phyloP scores from a whole-genome alignment of 192 early-diverging fungal species.

The Coemansia brasiliensis region DNA sequence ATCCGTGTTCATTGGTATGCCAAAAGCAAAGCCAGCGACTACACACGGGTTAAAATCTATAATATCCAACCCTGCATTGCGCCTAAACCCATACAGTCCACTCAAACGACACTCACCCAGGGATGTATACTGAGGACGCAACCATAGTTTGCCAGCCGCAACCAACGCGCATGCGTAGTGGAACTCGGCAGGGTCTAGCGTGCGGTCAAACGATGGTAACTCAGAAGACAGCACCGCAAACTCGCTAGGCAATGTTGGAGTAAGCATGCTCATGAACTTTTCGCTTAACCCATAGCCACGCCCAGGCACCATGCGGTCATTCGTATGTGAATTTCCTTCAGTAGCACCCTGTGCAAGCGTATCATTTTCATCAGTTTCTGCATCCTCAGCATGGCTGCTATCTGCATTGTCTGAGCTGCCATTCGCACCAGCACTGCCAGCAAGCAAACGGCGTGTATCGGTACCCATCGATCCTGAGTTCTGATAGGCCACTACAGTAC shows the following conservation, averaged over 20 bases:
- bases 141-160: conserved; percentile 25
- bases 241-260: conserved; percentile 13
- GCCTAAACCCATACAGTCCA: conserved; percentile 22
- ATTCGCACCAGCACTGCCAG: not conserved
- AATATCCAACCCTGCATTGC: not conserved
- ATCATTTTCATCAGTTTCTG: not conserved
- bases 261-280: conserved; percentile 25
- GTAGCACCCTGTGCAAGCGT: too few species aligned
- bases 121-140: conserved; percentile 21
- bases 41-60: conserved; percentile 7
- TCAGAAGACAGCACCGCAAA: not conserved
- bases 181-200: conserved; percentile 13
- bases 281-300: conserved; percentile 32
- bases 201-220: not conserved
- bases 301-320: conserved; percentile 39
- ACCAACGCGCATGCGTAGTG: conserved; percentile 16
- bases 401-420: not conserved
- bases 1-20: not conserved
- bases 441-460: not conserved
- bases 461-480: conserved; percentile 31
- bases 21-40: not conserved
- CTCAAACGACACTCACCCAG: not conserved
- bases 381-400: not conserved
- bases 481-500: conserved; percentile 28
- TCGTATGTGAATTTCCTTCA: not conserved